Evolutionary conservation across 495 filamentous ascomycete genomes (phyloP), one percentile per base, ranked within the genome.

Genomic region (Xylaria acuta): DNA sequence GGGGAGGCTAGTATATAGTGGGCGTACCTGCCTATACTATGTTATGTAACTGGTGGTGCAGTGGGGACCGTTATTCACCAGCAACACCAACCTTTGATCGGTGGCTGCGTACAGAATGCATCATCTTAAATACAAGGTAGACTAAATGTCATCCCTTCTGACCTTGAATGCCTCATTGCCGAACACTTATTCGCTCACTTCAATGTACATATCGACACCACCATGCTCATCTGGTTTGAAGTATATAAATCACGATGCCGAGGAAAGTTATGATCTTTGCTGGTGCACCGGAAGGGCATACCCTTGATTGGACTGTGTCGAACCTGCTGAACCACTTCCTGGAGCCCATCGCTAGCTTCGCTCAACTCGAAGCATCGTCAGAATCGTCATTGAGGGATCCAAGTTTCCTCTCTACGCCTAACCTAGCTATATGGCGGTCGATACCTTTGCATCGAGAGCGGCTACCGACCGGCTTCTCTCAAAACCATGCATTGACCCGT

Each of bases 241-340:
- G 58, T 22, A 12, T 63, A 53, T 20, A 49, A 38, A 25, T 74
- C 66, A 71, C 58, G 43, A 89, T 89, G 88, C 73, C 84, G 66
- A 70, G 58, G 70, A 86, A 84, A 71, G 74, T 86, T 51, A 80
- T 91, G 60, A 88, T 93, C 64, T 82, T 92, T 49, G 79, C 88
- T 70, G 92, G 92, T 8, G 90, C 91, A 22, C 92, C 92, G 34
- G 83, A 88, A 32, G 74, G 75, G 25, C 74, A 73, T 47, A 81
- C 80, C 38, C 82, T 94, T 16, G 75, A 86, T 36, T 94, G 91
- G 91, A 78, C 84, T 43, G 77, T 85, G 38, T 74, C 79, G 6
- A 80, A 82, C 40, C 81, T 93, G 62, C 79, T 92, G 45, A 74
- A 83, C 16, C 76, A 77, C 11, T 86, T 85, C 64, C 73, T 79